These are phyloP conservation scores for Penicillium sp. DNA, from an alignment of 2,329 filamentous ascomycete species.

Conservation along the genomic window DNA sequence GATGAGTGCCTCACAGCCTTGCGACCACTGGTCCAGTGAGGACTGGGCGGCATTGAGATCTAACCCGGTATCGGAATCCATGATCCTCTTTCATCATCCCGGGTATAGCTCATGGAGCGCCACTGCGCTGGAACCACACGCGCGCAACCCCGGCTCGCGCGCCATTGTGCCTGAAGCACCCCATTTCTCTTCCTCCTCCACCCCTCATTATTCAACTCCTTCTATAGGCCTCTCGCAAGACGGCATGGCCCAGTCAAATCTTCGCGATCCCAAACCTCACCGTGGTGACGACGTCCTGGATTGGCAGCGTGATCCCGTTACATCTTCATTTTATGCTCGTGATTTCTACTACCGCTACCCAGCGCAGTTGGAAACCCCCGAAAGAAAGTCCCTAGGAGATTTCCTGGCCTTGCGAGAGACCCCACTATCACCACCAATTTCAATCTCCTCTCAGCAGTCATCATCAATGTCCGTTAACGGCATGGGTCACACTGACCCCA, in stretches of 20 bases:
- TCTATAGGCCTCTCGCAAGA: conserved; percentile 13
- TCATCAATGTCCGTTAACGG: conserved; percentile 12
- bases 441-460: conserved; percentile 23
- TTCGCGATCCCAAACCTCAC: conserved; percentile 7
- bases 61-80: conserved; percentile 15
- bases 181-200: background rate
- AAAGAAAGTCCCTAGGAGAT: conserved; percentile 3
- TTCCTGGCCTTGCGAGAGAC: conserved; percentile 8
- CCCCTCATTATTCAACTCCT: conserved; percentile 4
- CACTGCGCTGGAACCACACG: conserved; percentile 3
- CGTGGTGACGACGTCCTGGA: conserved; percentile 8
- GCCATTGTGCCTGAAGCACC: background rate
- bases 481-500: conserved; percentile 8
- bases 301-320: conserved; percentile 12
- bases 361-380: conserved; percentile 7
- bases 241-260: conserved; percentile 13
- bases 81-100: conserved; percentile 16
- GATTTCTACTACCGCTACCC: conserved; percentile 10
- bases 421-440: conserved; percentile 22
- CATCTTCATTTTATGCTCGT: conserved; percentile 2
- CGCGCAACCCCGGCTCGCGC: background rate
- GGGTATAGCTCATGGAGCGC: conserved; percentile 10
- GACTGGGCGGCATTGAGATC: conserved; percentile 27
- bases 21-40: conserved; percentile 17
- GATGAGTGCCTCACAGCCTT: conserved; percentile 11